Conservation (phyloP, 345 rosid species). For the Litchi chinensis region DNA sequence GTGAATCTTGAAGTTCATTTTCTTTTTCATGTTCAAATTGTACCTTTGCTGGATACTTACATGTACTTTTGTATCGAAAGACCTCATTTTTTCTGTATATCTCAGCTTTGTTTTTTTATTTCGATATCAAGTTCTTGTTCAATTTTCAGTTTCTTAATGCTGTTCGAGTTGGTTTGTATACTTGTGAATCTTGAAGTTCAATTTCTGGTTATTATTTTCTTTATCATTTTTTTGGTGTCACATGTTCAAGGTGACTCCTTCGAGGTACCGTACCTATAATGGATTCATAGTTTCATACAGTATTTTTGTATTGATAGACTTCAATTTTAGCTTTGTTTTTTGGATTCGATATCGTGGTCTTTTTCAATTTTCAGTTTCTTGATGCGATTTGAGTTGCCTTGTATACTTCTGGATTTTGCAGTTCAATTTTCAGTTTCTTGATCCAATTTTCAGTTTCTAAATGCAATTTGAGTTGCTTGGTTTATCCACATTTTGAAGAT, state of each 20-base stretch:
- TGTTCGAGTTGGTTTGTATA: constrained; percentile 10
- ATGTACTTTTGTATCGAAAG: background rate
- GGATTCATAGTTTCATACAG: background rate
- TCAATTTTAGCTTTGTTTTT: background rate
- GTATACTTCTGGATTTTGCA: background rate
- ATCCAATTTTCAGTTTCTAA: background rate
- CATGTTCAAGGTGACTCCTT: constrained; percentile 52
- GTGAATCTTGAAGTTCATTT: background rate
- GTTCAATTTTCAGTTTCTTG: background rate
- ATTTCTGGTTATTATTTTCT: background rate
- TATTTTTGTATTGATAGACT: background rate
- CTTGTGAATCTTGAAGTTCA: background rate
- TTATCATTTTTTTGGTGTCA: constrained; percentile 1
- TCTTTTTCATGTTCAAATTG: background rate
- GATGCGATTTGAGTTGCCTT: constrained; percentile 1
- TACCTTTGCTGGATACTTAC: background rate
- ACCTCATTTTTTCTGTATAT: background rate
- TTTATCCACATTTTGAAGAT: no score
- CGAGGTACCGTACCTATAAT: constrained; percentile 46
- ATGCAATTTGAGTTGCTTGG: background rate
- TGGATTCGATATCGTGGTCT: constrained; percentile 14
- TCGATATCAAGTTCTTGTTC: constrained; percentile 13
- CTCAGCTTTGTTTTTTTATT: background rate
- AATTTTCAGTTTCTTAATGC: background rate
- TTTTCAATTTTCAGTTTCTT: background rate